Evolutionary conservation across 495 filamentous ascomycete genomes (phyloP).

Genomic region (Jackrogersella multiformis): DNA sequence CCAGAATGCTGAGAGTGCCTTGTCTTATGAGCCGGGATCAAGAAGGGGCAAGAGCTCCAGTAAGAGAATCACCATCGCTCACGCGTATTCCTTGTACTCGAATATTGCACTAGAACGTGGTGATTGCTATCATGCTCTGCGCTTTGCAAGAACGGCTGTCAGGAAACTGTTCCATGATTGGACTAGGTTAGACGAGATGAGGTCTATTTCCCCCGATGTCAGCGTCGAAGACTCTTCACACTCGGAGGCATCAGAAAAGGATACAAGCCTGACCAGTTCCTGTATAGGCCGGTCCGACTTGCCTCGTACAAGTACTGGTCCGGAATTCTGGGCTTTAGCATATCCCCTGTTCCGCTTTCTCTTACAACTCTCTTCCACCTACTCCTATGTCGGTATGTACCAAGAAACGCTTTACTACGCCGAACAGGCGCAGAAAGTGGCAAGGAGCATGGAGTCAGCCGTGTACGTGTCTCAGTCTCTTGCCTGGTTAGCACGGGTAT

Average conservation of each 20-base stretch:
- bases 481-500: slow-evolving; percentile 70
- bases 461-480: slow-evolving; percentile 63
- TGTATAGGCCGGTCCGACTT: slow-evolving; percentile 35
- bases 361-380: slow-evolving; percentile 75
- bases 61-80: slow-evolving; percentile 57
- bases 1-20: slow-evolving; percentile 40
- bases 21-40: slow-evolving; percentile 18
- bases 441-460: slow-evolving; percentile 70
- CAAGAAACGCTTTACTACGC: slow-evolving; percentile 91
- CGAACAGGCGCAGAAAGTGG: slow-evolving; percentile 84
- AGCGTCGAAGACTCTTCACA: slow-evolving; percentile 47
- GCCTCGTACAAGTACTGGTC: slow-evolving; percentile 55
- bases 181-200: slow-evolving; percentile 67
- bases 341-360: slow-evolving; percentile 74
- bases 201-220: slow-evolving; percentile 40
- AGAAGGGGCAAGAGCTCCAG: slow-evolving; percentile 39
- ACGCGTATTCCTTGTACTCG: slow-evolving; percentile 68
- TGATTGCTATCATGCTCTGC: slow-evolving; percentile 69
- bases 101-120: slow-evolving; percentile 71
- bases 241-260: slow-evolving; percentile 47
- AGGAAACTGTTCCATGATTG: slow-evolving; percentile 74
- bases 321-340: slow-evolving; percentile 84
- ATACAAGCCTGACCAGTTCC: slow-evolving; percentile 38
- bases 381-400: slow-evolving; percentile 83
- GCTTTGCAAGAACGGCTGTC: slow-evolving; percentile 72